Evolutionary conservation across 2,329 filamentous ascomycete genomes (phyloP).

Genomic region (Hypocrella siamensis): DNA sequence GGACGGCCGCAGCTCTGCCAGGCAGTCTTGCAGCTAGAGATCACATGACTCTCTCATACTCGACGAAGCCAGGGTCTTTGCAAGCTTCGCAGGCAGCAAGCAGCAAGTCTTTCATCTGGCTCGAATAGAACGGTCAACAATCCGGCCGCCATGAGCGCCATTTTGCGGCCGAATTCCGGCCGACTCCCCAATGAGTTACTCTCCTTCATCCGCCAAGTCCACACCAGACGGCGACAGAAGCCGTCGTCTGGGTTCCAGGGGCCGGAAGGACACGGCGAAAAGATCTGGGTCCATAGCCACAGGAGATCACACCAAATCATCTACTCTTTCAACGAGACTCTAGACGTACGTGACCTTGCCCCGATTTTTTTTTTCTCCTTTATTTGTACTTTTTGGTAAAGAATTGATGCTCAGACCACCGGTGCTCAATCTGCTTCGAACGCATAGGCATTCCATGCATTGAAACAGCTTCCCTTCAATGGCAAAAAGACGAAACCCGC

Average conservation of each 20-base stretch:
- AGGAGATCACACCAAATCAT: slow-evolving; percentile 33
- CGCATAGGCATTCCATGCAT: slow-evolving; percentile 24
- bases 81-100: no score
- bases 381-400: not conserved
- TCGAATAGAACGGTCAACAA: no score
- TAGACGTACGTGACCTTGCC: slow-evolving; percentile 25
- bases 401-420: not conserved
- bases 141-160: no score
- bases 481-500: slow-evolving; percentile 51
- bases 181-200: no score
- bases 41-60: no score
- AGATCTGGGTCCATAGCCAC: slow-evolving; percentile 40
- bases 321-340: slow-evolving; percentile 30
- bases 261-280: slow-evolving; percentile 33
- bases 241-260: slow-evolving; percentile 10
- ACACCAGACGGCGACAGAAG: slow-evolving; percentile 10
- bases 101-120: no score
- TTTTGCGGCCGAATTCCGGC: no score
- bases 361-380: not conserved
- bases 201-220: slow-evolving; percentile 23
- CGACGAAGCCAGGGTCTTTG: no score
- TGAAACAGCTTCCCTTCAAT: slow-evolving; percentile 46
- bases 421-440: not conserved
- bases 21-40: no score
- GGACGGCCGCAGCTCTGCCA: slow-evolving; percentile 9